phyloP scores from a whole-genome alignment of 768 basidiomycete species.

The Auriscalpium vulgare region DNA sequence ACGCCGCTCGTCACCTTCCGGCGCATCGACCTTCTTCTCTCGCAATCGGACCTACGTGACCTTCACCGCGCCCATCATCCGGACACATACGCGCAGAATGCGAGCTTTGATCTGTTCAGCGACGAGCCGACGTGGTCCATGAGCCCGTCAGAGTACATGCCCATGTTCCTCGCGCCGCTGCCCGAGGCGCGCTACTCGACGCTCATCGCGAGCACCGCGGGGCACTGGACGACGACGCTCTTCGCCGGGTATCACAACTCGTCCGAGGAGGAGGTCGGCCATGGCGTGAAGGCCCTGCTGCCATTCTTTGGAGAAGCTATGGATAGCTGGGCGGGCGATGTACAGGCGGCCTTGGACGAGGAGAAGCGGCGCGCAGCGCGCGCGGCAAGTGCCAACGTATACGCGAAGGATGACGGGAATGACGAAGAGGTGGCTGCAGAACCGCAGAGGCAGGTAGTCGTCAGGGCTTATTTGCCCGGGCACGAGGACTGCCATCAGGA shows the following conservation, averaged over 20 bases:
- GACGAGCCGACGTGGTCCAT: slow-evolving; percentile 48
- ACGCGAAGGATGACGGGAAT: slow-evolving; percentile 16
- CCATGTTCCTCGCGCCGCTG: slow-evolving; percentile 35
- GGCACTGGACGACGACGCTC: slow-evolving; percentile 60
- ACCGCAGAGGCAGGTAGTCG: slow-evolving; percentile 38
- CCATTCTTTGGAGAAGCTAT: slow-evolving; percentile 53
- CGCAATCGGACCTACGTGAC: slow-evolving; percentile 36
- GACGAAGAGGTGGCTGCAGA: neutral
- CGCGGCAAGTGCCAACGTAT: slow-evolving; percentile 4
- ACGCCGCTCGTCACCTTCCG: slow-evolving; percentile 64
- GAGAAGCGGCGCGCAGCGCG: slow-evolving; percentile 19
- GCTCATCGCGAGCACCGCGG: slow-evolving; percentile 54
- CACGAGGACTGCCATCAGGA: slow-evolving; percentile 56
- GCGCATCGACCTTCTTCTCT: slow-evolving; percentile 52
- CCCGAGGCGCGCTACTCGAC: slow-evolving; percentile 51
- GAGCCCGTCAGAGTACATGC: slow-evolving; percentile 44
- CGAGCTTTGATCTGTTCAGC: slow-evolving; percentile 39
- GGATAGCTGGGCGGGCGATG: slow-evolving; percentile 42
- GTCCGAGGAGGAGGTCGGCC: slow-evolving; percentile 23
- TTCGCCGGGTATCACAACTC: slow-evolving; percentile 36
- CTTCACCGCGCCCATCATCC: slow-evolving; percentile 30
- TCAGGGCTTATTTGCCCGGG: slow-evolving; percentile 55
- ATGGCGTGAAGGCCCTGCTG: slow-evolving; percentile 47
- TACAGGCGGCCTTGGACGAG: slow-evolving; percentile 37
- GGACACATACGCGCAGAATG: neutral